These are phyloP conservation scores for Fragaria ananassa DNA, from an alignment of 306 rosid species.

Conservation along the genomic window DNA sequence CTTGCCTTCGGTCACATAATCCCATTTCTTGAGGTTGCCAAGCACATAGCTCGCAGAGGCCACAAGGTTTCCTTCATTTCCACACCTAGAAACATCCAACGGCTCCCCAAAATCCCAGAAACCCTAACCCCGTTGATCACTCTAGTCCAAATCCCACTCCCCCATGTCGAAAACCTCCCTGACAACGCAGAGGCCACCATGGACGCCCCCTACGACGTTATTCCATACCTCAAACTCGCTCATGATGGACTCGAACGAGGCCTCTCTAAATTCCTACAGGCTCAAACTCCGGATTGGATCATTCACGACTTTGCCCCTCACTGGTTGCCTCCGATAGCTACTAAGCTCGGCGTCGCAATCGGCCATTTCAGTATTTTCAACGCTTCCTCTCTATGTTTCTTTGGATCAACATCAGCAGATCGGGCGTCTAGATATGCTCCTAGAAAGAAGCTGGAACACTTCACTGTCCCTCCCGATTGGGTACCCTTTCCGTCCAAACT, in stretches of 20 bases:
- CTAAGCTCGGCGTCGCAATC: neutral
- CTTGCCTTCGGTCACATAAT: constrained; percentile 8
- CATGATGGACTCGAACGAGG: constrained; percentile 36
- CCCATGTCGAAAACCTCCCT: neutral
- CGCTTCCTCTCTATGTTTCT: neutral
- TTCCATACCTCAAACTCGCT: constrained; percentile 30
- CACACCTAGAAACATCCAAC: constrained; percentile 37
- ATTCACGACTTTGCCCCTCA: constrained; percentile 2
- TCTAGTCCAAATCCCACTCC: constrained; percentile 5
- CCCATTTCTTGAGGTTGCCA: constrained; percentile 38
- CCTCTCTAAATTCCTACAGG: neutral
- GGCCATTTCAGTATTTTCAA: neutral
- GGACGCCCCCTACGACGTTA: neutral
- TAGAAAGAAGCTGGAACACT: neutral
- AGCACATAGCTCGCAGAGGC: constrained; percentile 39
- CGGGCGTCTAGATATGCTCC: neutral
- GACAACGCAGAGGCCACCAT: neutral
- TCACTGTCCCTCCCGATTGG: neutral
- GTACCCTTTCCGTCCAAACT: neutral
- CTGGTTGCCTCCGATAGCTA: neutral
- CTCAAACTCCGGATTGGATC: neutral
- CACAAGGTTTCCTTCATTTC: constrained; percentile 37
- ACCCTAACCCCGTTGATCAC: neutral
- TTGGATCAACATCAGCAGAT: neutral
- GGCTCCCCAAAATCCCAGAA: neutral